Conservation (phyloP, 345 rosid species). For the Litchi chinensis region DNA sequence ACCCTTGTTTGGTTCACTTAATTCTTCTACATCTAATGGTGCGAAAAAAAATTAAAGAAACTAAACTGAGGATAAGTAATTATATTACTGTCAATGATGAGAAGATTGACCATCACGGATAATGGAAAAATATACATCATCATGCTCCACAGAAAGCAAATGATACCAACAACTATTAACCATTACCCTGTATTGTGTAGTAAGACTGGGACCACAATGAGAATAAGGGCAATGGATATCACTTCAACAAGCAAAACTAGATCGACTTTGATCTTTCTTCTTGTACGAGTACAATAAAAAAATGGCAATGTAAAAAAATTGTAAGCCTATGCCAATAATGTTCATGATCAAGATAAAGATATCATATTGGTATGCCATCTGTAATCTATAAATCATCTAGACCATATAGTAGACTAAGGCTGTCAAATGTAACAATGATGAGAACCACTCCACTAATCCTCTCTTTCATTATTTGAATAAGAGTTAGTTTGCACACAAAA, state of each 20-base stretch:
- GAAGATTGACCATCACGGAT: too few relatives aligned
- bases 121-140: conserved; percentile 45
- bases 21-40: too few relatives aligned
- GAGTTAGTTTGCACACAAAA: conserved; percentile 63
- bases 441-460: conserved; percentile 73
- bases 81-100: too few relatives aligned
- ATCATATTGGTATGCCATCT: conserved; percentile 56
- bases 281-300: conserved; percentile 44
- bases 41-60: too few relatives aligned
- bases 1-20: too few relatives aligned
- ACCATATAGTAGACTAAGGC: conserved; percentile 71
- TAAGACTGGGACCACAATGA: conserved; percentile 44
- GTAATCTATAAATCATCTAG: conserved; percentile 85
- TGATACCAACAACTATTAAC: conserved; percentile 55
- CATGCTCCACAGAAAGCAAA: conserved; percentile 59
- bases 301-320: conserved; percentile 49
- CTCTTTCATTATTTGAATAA: conserved; percentile 60
- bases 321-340: conserved; percentile 62
- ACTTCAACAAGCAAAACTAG: conserved; percentile 36
- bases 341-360: conserved; percentile 73
- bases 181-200: conserved; percentile 48
- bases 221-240: conserved; percentile 32
- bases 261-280: conserved; percentile 36
- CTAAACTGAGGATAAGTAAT: too few relatives aligned
- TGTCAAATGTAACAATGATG: conserved; percentile 72